Percentiles rank a stretch among this genome's conserved stretches.
Evolutionary conservation across 2,329 filamentous ascomycete species (phyloP).

Genomic region (Penicillium vulpinum): DNA sequence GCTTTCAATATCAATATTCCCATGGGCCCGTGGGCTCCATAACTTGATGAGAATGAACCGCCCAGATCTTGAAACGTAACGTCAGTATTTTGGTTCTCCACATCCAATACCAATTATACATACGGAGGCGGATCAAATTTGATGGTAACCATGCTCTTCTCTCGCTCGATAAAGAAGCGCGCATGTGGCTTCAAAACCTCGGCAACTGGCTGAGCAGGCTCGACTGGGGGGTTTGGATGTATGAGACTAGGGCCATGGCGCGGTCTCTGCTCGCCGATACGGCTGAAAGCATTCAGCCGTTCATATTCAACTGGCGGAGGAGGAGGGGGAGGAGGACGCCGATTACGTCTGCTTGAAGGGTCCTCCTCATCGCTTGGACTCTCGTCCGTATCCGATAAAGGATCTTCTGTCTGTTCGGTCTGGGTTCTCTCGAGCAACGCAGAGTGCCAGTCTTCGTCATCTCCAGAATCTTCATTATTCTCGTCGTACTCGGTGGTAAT

Average conservation of each 20-base stretch:
- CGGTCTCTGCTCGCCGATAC: constrained; percentile 16
- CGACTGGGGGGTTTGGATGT: constrained; percentile 26
- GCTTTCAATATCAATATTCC: constrained; percentile 87
- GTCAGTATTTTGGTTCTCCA: not conserved
- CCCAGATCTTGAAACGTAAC: constrained; percentile 57
- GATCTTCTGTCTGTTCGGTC: constrained; percentile 26
- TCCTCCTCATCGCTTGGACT: constrained; percentile 32
- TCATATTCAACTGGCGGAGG: constrained; percentile 29
- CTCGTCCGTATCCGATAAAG: constrained; percentile 35
- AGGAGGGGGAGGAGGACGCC: too few relatives aligned
- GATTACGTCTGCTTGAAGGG: constrained; percentile 17
- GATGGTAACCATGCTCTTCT: constrained; percentile 82
- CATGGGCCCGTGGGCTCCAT: constrained; percentile 73
- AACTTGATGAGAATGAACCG: constrained; percentile 86
- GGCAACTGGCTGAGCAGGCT: constrained; percentile 3
- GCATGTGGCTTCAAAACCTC: constrained; percentile 71
- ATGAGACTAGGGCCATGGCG: constrained; percentile 29
- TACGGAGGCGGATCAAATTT: constrained; percentile 61
- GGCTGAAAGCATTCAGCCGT: constrained; percentile 21
- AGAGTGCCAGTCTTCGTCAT: constrained; percentile 25
- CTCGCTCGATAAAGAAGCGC: constrained; percentile 77
- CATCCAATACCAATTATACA: constrained; percentile 12
- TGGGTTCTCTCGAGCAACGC: constrained; percentile 33
- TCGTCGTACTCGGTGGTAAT: constrained; percentile 42
- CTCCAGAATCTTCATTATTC: constrained; percentile 33